Conservation (phyloP, 495 filamentous ascomycete genomes). For the Penicillium bialowiezense region DNA sequence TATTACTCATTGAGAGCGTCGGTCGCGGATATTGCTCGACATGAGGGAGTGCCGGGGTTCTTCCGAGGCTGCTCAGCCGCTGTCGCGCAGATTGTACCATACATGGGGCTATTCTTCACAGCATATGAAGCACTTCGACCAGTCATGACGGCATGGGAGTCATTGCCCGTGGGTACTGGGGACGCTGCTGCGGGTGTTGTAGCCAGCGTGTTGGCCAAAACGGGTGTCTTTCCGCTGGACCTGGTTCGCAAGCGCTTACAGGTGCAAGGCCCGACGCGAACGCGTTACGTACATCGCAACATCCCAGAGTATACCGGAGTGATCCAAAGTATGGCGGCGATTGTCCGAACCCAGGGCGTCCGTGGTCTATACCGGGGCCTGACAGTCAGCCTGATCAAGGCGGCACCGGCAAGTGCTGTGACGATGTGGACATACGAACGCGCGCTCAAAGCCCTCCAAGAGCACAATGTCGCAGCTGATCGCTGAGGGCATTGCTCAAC, state of each 20-base stretch:
- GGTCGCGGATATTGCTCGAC: slow-evolving; percentile 64
- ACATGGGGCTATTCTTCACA: slow-evolving; percentile 95
- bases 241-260: slow-evolving; percentile 89
- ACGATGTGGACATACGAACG: slow-evolving; percentile 99
- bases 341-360: slow-evolving; percentile 68
- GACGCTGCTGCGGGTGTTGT: slow-evolving; percentile 79
- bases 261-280: slow-evolving; percentile 85
- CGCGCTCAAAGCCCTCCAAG: slow-evolving; percentile 56
- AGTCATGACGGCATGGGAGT: slow-evolving; percentile 45
- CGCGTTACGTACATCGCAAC: slow-evolving; percentile 76
- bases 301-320: slow-evolving; percentile 83
- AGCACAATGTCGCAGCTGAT: slow-evolving; percentile 33
- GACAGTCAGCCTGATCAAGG: slow-evolving; percentile 86
- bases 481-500: background rate
- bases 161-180: slow-evolving; percentile 67
- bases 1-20: slow-evolving; percentile 68
- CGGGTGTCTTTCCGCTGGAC: slow-evolving; percentile 90
- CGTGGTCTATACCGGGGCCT: slow-evolving; percentile 86
- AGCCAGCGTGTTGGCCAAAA: slow-evolving; percentile 79
- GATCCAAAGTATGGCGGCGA: slow-evolving; percentile 57
- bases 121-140: slow-evolving; percentile 72
- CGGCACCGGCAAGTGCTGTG: slow-evolving; percentile 88
- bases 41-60: slow-evolving; percentile 76
- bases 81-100: slow-evolving; percentile 83
- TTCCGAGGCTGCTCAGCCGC: slow-evolving; percentile 82